phyloP scores from a whole-genome alignment of 805 yeast species.

The Lachancea sp. region DNA sequence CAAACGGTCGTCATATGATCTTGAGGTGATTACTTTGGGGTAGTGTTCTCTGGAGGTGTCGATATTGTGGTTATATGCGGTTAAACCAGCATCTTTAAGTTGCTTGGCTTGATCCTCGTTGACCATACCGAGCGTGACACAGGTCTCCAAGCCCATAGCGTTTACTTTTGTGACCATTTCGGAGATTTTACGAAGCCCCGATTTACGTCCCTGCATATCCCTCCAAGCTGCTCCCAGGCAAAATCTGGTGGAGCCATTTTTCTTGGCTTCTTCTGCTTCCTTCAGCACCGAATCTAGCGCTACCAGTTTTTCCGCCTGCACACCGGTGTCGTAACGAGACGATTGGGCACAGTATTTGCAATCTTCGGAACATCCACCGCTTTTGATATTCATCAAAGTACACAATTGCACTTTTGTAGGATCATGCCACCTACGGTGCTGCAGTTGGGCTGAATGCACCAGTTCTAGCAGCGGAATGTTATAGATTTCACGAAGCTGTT shows the following conservation, averaged over 20 bases:
- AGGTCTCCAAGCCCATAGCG: slow-evolving; percentile 64
- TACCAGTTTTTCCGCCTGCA: slow-evolving; percentile 62
- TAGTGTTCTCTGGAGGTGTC: slow-evolving; percentile 77
- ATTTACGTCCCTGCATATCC: slow-evolving; percentile 72
- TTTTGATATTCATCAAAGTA: slow-evolving; percentile 65
- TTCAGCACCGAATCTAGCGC: slow-evolving; percentile 54
- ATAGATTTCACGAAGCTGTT: slow-evolving; percentile 54
- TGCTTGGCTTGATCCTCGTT: slow-evolving; percentile 53
- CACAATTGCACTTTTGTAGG: slow-evolving; percentile 69
- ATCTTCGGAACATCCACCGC: slow-evolving; percentile 80
- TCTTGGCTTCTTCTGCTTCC: slow-evolving; percentile 59
- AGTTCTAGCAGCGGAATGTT: slow-evolving; percentile 60
- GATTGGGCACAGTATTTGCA: slow-evolving; percentile 81
- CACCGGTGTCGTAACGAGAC: slow-evolving; percentile 58
- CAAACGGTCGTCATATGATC: slow-evolving; percentile 66
- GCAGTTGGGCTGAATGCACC: slow-evolving; percentile 51
- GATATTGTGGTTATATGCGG: slow-evolving; percentile 77
- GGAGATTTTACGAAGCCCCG: slow-evolving; percentile 53
- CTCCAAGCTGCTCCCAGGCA: slow-evolving; percentile 90
- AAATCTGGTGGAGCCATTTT: slow-evolving; percentile 68
- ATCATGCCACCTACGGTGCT: slow-evolving; percentile 61
- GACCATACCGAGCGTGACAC: slow-evolving; percentile 79
- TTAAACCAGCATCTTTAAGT: slow-evolving; percentile 62
- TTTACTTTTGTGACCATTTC: slow-evolving; percentile 61
- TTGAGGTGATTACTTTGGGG: slow-evolving; percentile 62